Evolutionary conservation across 805 yeast species (phyloP).

Genomic region (Ogataea trehalophila): DNA sequence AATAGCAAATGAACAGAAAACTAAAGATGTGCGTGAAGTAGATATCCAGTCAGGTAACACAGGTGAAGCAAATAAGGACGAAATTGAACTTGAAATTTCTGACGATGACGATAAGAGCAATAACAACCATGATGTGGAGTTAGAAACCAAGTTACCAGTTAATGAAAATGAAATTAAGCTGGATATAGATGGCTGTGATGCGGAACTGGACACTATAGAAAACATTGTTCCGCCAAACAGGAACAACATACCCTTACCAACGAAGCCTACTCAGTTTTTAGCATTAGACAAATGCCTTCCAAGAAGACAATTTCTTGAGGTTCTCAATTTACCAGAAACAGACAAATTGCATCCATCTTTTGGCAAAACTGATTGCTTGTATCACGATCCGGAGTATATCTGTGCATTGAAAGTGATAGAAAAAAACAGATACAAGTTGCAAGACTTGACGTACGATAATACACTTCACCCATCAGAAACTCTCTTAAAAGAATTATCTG

Average conservation of each 20-base stretch:
- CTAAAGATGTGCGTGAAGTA: conserved; percentile 1
- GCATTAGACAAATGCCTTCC: conserved; percentile 87
- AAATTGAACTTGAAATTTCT: conserved; percentile 6
- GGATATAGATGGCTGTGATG: conserved; percentile 20
- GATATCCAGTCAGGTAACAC: conserved; percentile 1
- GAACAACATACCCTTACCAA: conserved; percentile 16
- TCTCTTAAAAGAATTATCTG: conserved; percentile 1
- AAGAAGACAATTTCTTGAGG: conserved; percentile 51
- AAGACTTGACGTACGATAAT: conserved; percentile 7
- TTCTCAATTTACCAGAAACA: conserved; percentile 38
- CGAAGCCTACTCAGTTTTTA: conserved; percentile 41
- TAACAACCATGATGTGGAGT: conserved; percentile 5
- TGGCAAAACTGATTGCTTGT: conserved; percentile 25
- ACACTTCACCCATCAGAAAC: conserved; percentile 10
- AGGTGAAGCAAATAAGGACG: background rate
- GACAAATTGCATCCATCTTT: conserved; percentile 5
- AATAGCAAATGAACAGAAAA: conserved; percentile 7
- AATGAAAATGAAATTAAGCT: conserved; percentile 32
- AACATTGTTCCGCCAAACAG: conserved; percentile 13
- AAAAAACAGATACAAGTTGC: conserved; percentile 9
- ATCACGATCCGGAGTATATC: conserved; percentile 35
- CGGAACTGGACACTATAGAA: background rate
- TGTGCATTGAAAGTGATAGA: conserved; percentile 18
- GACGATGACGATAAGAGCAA: conserved; percentile 4
- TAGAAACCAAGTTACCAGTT: background rate